A percentile compares a stretch with the other conserved stretches of the same genome.
Evolutionary conservation across 306 rosid genomes (phyloP).

Genomic region (cucumber (Cucumis sativus)): DNA sequence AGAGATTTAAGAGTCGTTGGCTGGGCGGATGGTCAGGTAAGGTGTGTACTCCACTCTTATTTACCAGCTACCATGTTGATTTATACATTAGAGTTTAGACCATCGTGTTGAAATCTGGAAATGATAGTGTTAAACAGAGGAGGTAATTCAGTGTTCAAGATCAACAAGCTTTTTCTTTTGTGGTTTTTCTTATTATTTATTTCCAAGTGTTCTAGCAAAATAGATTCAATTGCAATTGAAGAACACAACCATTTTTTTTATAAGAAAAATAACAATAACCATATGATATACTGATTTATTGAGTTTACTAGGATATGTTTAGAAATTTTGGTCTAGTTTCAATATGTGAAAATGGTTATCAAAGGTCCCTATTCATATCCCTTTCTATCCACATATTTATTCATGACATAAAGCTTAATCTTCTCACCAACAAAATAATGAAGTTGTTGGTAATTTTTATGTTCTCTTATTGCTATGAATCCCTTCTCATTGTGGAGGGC

Average conservation of each 20-base stretch:
- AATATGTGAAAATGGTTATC: not conserved
- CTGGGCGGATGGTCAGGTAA: constrained; percentile 65
- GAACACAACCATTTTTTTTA: not conserved
- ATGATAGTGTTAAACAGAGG: not conserved
- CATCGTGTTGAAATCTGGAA: not conserved
- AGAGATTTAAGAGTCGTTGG: constrained; percentile 74
- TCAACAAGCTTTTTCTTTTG: not conserved
- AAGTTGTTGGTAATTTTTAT: not conserved
- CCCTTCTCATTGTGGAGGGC: not conserved
- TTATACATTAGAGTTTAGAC: not conserved
- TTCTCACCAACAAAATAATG: not conserved
- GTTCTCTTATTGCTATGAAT: not conserved
- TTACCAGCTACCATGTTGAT: not conserved
- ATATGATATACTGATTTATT: not conserved
- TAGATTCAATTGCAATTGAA: not conserved
- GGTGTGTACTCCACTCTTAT: constrained; percentile 27
- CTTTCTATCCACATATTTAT: not conserved
- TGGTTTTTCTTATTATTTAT: not conserved
- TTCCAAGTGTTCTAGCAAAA: not conserved
- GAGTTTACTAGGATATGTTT: not conserved
- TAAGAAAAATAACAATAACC: not conserved
- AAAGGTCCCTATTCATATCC: not conserved
- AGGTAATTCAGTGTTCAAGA: not conserved
- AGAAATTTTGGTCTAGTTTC: not conserved
- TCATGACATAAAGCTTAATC: not conserved